Percentiles rank a stretch among this genome's conserved stretches.
Conservation (phyloP, 441 rosid genomes). For the Viola pubescens region DNA sequence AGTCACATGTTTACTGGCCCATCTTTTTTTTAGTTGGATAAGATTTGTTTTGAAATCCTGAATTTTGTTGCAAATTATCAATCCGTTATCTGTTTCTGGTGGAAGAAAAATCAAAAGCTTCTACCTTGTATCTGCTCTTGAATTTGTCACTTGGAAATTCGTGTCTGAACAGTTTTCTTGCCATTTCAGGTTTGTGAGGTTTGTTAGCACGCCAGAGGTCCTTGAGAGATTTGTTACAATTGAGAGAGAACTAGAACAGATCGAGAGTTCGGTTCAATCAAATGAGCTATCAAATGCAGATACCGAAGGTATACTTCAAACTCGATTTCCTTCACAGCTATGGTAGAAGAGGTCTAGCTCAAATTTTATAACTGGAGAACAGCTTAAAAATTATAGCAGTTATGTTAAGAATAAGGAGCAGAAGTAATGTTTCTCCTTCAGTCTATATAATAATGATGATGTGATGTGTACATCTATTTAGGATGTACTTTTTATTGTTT, state of each 20-base stretch:
- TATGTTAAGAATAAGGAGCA: too few relatives aligned
- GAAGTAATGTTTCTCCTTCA: too few relatives aligned
- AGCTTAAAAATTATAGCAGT: background rate
- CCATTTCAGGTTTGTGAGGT: conserved; percentile 66
- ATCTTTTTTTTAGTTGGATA: background rate
- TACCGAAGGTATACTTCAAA: conserved; percentile 43
- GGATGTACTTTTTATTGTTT: too few relatives aligned
- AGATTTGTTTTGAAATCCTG: background rate
- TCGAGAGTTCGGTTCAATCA: conserved; percentile 58
- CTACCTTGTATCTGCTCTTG: background rate
- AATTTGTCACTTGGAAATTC: conserved; percentile 5
- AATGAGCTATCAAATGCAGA: conserved; percentile 44
- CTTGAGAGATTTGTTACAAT: conserved; percentile 87
- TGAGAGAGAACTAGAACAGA: conserved; percentile 77
- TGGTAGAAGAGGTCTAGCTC: background rate
- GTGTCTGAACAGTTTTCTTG: background rate
- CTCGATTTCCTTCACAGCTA: background rate
- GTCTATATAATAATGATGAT: too few relatives aligned
- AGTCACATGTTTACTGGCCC: background rate
- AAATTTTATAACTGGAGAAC: background rate
- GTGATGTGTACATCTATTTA: too few relatives aligned
- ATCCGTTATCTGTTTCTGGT: background rate
- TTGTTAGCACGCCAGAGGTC: conserved; percentile 88
- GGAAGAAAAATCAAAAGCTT: background rate
- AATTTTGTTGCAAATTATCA: background rate